Conservation (phyloP, 805 yeast species). For the Ogataea wickerhamii region DNA sequence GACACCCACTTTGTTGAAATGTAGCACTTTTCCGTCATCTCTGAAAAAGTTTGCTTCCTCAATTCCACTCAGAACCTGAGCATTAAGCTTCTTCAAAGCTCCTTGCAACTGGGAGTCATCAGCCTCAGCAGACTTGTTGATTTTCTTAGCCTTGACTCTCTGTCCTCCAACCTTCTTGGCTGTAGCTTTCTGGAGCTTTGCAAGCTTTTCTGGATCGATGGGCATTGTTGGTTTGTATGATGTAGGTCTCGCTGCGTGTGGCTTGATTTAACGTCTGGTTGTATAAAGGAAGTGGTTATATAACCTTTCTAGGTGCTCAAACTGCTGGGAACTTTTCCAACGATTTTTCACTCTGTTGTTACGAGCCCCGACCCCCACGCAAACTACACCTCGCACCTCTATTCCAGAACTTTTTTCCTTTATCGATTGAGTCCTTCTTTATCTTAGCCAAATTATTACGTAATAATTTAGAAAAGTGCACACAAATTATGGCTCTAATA, state of each 20-base stretch:
- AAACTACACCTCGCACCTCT: background rate
- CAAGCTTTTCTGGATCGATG: conserved; percentile 90
- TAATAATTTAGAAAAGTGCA: too few species aligned
- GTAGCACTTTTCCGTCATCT: conserved; percentile 94
- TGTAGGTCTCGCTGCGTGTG: too few species aligned
- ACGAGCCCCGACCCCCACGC: background rate
- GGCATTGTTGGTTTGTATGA: conserved; percentile 53
- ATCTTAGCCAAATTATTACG: too few species aligned
- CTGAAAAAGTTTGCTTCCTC: conserved; percentile 98
- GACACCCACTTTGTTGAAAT: conserved; percentile 94
- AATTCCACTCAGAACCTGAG: conserved; percentile 81
- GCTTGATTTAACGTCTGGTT: too few species aligned
- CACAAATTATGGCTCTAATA: too few species aligned
- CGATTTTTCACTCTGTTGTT: background rate
- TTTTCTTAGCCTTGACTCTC: conserved; percentile 90
- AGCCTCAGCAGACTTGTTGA: conserved; percentile 60
- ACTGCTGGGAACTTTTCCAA: background rate
- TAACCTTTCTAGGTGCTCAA: background rate
- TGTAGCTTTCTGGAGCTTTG: conserved; percentile 83
- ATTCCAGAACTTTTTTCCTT: too few species aligned
- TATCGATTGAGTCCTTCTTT: too few species aligned
- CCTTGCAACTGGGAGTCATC: conserved; percentile 91
- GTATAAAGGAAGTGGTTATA: background rate
- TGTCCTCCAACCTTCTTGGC: conserved; percentile 80
- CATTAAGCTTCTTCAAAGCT: conserved; percentile 83